Evolutionary conservation across 805 yeast species (phyloP).

Genomic region (Saccharomycopsis malanga): DNA sequence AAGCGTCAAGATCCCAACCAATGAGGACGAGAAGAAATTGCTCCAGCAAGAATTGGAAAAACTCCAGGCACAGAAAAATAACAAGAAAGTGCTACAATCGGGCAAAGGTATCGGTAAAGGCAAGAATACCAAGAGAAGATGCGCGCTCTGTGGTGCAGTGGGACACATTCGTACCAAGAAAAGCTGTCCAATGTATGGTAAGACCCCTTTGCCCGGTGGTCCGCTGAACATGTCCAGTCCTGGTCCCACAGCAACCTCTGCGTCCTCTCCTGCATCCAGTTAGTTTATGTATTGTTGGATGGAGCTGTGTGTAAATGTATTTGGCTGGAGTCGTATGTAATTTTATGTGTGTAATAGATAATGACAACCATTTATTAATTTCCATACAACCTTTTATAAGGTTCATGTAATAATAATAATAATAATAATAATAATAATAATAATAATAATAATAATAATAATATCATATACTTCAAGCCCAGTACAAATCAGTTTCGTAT

Average conservation of each 20-base stretch:
- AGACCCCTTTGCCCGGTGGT: slow-evolving; percentile 23
- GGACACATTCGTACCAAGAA: slow-evolving; percentile 89
- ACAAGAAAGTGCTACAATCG: slow-evolving; percentile 18
- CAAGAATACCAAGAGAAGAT: slow-evolving; percentile 67
- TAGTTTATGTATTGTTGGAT: too few species aligned
- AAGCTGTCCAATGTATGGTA: slow-evolving; percentile 81
- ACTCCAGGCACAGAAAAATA: slow-evolving; percentile 50
- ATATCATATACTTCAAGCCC: too few species aligned
- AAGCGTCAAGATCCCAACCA: slow-evolving; percentile 68
- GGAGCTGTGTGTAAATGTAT: too few species aligned
- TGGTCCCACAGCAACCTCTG: not conserved
- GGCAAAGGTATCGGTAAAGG: slow-evolving; percentile 73
- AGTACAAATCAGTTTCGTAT: too few species aligned
- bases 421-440: too few species aligned
- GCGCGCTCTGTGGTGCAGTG: slow-evolving; percentile 91
- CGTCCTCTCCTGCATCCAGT: too few species aligned
- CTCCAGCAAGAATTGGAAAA: slow-evolving; percentile 80
- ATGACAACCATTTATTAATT: too few species aligned
- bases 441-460: too few species aligned
- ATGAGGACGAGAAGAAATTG: slow-evolving; percentile 75
- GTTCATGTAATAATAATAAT: too few species aligned
- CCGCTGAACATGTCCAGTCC: not conserved
- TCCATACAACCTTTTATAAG: too few species aligned
- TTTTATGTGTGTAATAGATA: too few species aligned
- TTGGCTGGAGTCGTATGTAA: too few species aligned